Evolutionary conservation across 768 basidiomycete species (phyloP).

Genomic region (Kondoa subrosea): DNA sequence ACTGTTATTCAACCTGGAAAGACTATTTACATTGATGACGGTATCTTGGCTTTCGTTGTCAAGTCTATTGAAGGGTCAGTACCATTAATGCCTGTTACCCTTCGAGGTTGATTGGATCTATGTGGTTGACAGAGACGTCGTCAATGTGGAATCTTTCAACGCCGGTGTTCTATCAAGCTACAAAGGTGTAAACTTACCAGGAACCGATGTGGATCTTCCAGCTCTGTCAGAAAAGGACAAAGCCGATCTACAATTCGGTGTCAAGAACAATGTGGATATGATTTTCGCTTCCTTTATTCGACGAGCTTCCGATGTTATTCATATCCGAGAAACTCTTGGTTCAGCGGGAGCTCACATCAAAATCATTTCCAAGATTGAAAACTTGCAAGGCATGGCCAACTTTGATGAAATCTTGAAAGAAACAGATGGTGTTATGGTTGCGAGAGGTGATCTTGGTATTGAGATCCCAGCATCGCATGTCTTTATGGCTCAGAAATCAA

Average conservation of each 20-base stretch:
- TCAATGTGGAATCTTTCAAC: conserved; percentile 85
- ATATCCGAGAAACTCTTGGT: conserved; percentile 84
- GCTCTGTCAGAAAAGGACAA: conserved; percentile 98
- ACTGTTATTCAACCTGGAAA: conserved; percentile 96
- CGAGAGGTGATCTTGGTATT: conserved; percentile 96
- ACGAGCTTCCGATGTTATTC: conserved; percentile 76
- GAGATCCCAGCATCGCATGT: conserved; percentile 99
- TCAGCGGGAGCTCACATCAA: conserved; percentile 91
- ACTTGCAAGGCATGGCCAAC: conserved; percentile 96
- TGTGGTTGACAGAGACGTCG: conserved; percentile 31
- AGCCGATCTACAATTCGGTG: conserved; percentile 80
- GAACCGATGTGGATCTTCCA: conserved; percentile 92
- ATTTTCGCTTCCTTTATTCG: conserved; percentile 98
- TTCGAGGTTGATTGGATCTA: conserved; percentile 27
- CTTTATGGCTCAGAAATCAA: conserved; percentile 99
- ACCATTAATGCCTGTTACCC: neutral
- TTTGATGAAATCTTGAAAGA: conserved; percentile 95
- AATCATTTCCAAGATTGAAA: conserved; percentile 99
- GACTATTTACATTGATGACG: conserved; percentile 93
- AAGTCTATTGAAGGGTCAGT: conserved; percentile 19
- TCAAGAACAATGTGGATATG: conserved; percentile 97
- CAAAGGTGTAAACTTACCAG: conserved; percentile 98
- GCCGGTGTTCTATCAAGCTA: conserved; percentile 81
- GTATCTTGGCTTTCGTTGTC: conserved; percentile 36
- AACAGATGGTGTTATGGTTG: conserved; percentile 98